These are phyloP conservation scores for Didymella pomorum DNA, from an alignment of 2,329 filamentous ascomycete genomes.

Conservation along the genomic window DNA sequence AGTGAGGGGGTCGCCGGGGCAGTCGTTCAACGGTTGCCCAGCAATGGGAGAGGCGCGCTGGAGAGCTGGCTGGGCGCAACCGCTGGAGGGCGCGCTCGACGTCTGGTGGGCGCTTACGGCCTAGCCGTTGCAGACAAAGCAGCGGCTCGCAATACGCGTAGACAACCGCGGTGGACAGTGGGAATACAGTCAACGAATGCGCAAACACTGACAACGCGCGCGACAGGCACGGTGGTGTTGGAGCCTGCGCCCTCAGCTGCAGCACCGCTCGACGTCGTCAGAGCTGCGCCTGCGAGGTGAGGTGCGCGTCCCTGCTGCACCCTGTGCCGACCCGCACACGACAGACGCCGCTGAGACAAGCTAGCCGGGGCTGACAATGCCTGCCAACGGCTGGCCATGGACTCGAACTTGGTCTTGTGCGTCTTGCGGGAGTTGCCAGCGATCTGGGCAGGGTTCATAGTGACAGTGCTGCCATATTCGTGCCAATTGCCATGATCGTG, in stretches of 20 bases:
- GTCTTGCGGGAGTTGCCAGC: not conserved
- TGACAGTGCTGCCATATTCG: not conserved
- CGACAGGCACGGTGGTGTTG: slow-evolving; percentile 1
- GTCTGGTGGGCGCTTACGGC: slow-evolving; percentile 15
- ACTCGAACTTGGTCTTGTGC: not conserved
- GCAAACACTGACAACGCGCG: not conserved
- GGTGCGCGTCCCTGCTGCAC: slow-evolving; percentile 8
- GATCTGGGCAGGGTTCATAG: not conserved
- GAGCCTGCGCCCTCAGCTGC: slow-evolving; percentile 5
- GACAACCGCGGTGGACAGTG: not conserved
- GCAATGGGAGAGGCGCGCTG: not conserved
- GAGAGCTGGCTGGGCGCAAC: not conserved
- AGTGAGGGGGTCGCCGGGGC: not conserved
- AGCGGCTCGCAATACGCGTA: slow-evolving; percentile 1
- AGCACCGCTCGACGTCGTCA: not conserved
- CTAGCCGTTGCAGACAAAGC: slow-evolving; percentile 15
- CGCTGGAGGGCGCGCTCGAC: slow-evolving; percentile 1
- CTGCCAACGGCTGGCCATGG: slow-evolving; percentile 4
- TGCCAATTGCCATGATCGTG: not conserved
- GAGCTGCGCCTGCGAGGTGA: slow-evolving; percentile 1
- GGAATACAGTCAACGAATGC: not conserved
- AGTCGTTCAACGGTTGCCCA: not conserved
- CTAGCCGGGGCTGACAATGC: slow-evolving; percentile 8
- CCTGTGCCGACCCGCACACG: slow-evolving; percentile 1
- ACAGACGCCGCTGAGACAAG: slow-evolving; percentile 16